Evolutionary conservation across 331 rosid genomes (phyloP), one percentile per base, ranked within the genome.

Genomic region (Stylosanthes scabra): DNA sequence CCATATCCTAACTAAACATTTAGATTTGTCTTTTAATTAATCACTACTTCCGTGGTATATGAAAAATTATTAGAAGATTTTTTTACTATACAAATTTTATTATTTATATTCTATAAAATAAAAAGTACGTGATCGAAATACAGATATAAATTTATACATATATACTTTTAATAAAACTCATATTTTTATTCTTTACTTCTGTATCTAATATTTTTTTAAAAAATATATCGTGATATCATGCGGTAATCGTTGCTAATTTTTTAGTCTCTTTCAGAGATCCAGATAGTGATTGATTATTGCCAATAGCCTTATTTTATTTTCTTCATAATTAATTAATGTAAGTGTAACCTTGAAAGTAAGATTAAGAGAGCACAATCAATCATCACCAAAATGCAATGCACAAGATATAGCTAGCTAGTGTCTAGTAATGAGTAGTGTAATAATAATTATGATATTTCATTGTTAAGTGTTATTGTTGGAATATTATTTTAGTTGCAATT

Each of bases 1-100:
- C 72, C 60, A 55, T 55, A 42, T 77, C 39, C 52, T 42, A 52
- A 62, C 71, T 9, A 11, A 2, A 8, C 50, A 42, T 9, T 61
- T 20, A 29, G 11, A 11, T 28, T 72, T 59, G 6, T 52, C 39
- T 45, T 47, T 47, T 10, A 10, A 13, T 49, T 49, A 49, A 49
- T n/a, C n/a, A 49, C 3, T 49, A 15, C 16, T 49, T n/a, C n/a
- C n/a, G n/a, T n/a, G n/a, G n/a, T n/a, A n/a, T n/a, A n/a, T n/a
- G n/a, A n/a, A n/a, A n/a, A n/a, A n/a, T n/a, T n/a, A n/a, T n/a
- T n/a, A n/a, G n/a, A n/a, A n/a, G n/a, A n/a, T n/a, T n/a, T n/a
- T n/a, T n/a, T n/a, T n/a, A n/a, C n/a, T n/a, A n/a, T n/a, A n/a
- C n/a, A n/a, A n/a, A n/a, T n/a, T n/a, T n/a, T n/a, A n/a, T n/a